Evolutionary conservation across 345 rosid genomes (phyloP), one percentile per base, ranked within the genome.

Genomic region (Eucalyptus polyanthemos): DNA sequence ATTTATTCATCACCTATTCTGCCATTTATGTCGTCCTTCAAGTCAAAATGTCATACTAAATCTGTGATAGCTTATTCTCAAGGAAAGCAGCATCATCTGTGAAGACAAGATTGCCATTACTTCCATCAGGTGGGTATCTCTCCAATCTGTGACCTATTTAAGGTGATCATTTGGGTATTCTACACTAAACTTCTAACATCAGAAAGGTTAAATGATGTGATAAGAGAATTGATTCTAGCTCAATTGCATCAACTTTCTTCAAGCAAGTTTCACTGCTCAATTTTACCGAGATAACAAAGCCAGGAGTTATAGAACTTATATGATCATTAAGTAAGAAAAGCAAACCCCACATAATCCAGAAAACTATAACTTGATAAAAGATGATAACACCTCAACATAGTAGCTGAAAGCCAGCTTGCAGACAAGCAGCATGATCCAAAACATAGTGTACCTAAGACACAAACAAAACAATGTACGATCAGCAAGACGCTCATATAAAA

Each of bases 381-480:
- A 69, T 89, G 80, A 90, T 89, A 67, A 88, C 90, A 97, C 99
- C 99, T 98, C 99, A 92, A 98, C 98, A 91, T 96, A 98, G 92
- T 96, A 98, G 96, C 99, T 98, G 94, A 98, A 97, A 65, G 98
- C 98, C 86, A 98, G 95, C 95, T 98, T 98, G 97, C 98, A 92
- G 87, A 97, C 94, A 88, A 98, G 93, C 86, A 98, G 92, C 95
- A 97, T 76, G 94, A 96, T 93, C 99, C 99, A 98, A 88, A 98
- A 98, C 89, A 96, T 89, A 31, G 99, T 96, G 92, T 98, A 98
- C 97, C 99, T 98, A 40, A 47, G 31, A 72, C 27, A 17, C 40
- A 69, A 65, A 50, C 15, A 9, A 22, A 86, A 49, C 54, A 86
- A 86, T 37, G 8, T 37, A 37, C 25, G 4, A 72, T 72, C 7